Evolutionary conservation across 768 basidiomycete species (phyloP), one percentile per base, ranked within the genome.

Genomic region (Lanmaoa pseudosensibilis): DNA sequence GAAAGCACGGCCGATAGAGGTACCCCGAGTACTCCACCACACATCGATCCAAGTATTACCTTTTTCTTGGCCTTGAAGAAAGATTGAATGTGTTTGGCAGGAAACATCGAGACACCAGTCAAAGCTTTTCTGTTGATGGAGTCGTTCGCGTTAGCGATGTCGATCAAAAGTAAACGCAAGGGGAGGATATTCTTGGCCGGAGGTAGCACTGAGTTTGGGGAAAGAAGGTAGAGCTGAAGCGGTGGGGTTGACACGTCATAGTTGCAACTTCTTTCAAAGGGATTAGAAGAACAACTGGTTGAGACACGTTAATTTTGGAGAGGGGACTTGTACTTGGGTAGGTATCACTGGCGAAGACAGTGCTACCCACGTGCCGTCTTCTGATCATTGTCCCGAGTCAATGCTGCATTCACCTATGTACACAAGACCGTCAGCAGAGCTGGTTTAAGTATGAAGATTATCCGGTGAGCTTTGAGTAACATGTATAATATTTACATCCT

Each of bases 101-200:
- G 40, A 54, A 56, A 50, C 41, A 45, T 52, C 23, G 59, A 66
- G 55, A 68, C 66, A 3, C 66, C 64, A 2, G 43, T 59, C 33
- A 69, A 59, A 30, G 3, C 51, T 0, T 66, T 69, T 46, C 7
- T 64, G 39, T 47, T 61, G 50, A 59, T 46, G 56, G 56, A 69
- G 36, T 57, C 67, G 15, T 55, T 65, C 7, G 57, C 58, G 15
- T 54, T 57, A n/a, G 49, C 59, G 5, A 65, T 55, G 62, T 67
- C 58, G 3, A 41, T 65, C 50, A 69, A 49, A 41, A 65, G 65
- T 12, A 69, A 59, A 46, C 63, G 68, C 34, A 65, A 53, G 47
- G 65, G 63, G 15, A 62, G 63, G 53, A 45, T 67, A 53, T 69
- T 65, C 52, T 21, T 57, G 43, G n/a, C 37, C 1, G 55, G 65